A percentile compares a stretch with the other conserved stretches of the same genome.
Evolutionary conservation across 1,139 yeast species (phyloP).

Genomic region (Kazachstania sp.): DNA sequence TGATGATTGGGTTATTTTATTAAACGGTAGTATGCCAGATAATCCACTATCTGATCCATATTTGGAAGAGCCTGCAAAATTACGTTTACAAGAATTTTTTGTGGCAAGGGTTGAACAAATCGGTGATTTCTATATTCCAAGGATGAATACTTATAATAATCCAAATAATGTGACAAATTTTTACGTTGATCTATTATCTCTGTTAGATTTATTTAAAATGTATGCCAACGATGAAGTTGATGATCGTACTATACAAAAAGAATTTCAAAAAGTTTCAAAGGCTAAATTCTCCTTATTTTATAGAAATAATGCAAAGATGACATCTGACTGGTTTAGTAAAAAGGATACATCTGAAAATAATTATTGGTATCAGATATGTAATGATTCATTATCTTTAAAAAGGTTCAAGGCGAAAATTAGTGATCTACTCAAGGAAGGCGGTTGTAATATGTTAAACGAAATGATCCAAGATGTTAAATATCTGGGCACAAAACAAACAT

Average conservation of each 20-base stretch:
- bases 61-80: constrained; percentile 20
- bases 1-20: constrained; percentile 22
- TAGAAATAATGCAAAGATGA: constrained; percentile 16
- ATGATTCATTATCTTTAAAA: constrained; percentile 18
- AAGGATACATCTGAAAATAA: constrained; percentile 5
- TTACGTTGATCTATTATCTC: constrained; percentile 15
- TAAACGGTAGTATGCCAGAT: constrained; percentile 21
- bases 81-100: constrained; percentile 27
- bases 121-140: constrained; percentile 30
- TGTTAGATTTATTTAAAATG: constrained; percentile 15
- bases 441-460: not conserved
- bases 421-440: not conserved
- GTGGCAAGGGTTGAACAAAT: constrained; percentile 24
- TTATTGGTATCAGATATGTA: constrained; percentile 27
- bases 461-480: not conserved
- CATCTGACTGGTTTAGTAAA: constrained; percentile 11
- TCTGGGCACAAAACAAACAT: not conserved
- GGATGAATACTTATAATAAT: constrained; percentile 17
- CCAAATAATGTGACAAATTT: constrained; percentile 3
- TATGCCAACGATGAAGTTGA: constrained; percentile 17
- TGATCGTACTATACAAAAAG: constrained; percentile 13
- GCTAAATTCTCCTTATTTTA: constrained; percentile 20
- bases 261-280: constrained; percentile 17
- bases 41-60: constrained; percentile 26
- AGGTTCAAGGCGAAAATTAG: constrained; percentile 19